These are phyloP conservation scores for Cinnamomum chago DNA, from an alignment of 164 flowering plant genomes.

Conservation along the genomic window DNA sequence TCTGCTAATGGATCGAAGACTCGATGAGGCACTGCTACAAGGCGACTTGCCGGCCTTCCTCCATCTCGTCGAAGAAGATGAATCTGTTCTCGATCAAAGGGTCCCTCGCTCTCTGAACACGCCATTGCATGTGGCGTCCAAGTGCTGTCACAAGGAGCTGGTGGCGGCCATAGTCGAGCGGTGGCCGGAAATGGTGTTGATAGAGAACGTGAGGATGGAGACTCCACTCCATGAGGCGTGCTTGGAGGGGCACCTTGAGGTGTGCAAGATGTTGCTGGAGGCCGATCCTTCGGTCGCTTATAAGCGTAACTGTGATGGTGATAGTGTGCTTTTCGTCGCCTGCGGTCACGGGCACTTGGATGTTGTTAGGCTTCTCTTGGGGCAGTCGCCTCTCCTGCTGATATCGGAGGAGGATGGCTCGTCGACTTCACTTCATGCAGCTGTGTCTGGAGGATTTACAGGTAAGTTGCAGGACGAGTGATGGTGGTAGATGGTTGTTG, in stretches of 20 bases:
- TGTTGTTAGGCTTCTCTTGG: slow-evolving; percentile 12
- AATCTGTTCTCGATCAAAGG: slow-evolving; percentile 11
- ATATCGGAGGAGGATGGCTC: slow-evolving; percentile 13
- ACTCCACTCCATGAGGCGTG: slow-evolving; percentile 35
- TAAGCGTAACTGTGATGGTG: slow-evolving; percentile 10
- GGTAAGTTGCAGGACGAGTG: slow-evolving; percentile 12
- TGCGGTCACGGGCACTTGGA: slow-evolving; percentile 7
- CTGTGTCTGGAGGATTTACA: slow-evolving; percentile 20
- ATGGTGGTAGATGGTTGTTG: too few relatives aligned
- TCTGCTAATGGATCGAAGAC: slow-evolving; percentile 17
- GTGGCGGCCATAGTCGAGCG: slow-evolving; percentile 19
- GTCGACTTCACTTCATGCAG: slow-evolving; percentile 18
- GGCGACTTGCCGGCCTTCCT: slow-evolving; percentile 7
- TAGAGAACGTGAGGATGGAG: slow-evolving; percentile 28
- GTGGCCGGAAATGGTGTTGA: slow-evolving; percentile 24
- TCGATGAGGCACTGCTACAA: slow-evolving; percentile 5
- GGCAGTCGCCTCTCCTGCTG: not conserved
- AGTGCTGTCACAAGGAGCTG: slow-evolving; percentile 20
- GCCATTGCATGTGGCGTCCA: slow-evolving; percentile 21
- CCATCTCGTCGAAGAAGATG: slow-evolving; percentile 5
- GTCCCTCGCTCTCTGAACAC: slow-evolving; percentile 4
- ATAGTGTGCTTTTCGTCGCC: slow-evolving; percentile 9
- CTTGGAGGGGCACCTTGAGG: slow-evolving; percentile 13
- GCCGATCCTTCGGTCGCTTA: slow-evolving; percentile 9
- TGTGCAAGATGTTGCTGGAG: slow-evolving; percentile 10